Percentiles rank a stretch among this genome's conserved stretches.
These are phyloP conservation scores for Gremmenia infestans DNA, from an alignment of 2,329 filamentous ascomycete genomes.

Conservation along the genomic window DNA sequence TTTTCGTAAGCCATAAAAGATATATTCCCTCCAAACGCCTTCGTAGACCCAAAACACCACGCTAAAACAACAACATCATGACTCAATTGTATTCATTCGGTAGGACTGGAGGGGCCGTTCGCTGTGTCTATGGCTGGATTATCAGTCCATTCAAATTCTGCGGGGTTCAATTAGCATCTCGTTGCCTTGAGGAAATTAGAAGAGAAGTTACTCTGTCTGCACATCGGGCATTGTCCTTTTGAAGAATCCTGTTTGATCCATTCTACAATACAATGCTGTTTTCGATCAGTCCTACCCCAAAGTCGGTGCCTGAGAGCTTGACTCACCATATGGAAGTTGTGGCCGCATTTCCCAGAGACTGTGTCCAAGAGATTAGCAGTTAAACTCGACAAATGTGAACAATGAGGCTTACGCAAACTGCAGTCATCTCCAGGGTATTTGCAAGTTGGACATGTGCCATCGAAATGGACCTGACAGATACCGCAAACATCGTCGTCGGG, in stretches of 20 bases:
- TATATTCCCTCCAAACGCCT: background rate
- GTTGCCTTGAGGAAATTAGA: background rate
- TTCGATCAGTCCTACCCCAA: background rate
- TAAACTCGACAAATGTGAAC: background rate
- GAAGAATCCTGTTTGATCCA: conserved; percentile 96
- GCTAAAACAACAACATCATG: background rate
- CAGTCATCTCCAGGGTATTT: conserved; percentile 97
- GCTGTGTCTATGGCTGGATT: conserved; percentile 5
- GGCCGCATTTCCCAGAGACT: conserved; percentile 96
- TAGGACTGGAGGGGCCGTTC: background rate
- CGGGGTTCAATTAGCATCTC: background rate
- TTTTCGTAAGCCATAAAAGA: no score
- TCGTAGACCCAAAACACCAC: background rate
- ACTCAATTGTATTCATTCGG: background rate
- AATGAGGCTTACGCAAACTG: conserved; percentile 64
- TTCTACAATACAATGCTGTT: conserved; percentile 85
- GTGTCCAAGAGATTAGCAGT: background rate
- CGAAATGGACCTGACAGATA: conserved; percentile 97
- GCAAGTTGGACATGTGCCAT: conserved; percentile 95
- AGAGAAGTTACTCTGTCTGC: conserved; percentile 71
- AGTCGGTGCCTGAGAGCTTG: background rate
- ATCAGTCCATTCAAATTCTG: conserved; percentile 48
- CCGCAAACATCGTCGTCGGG: conserved; percentile 97
- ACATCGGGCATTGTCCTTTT: conserved; percentile 96
- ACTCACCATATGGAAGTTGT: conserved; percentile 93